phyloP scores from a whole-genome alignment of 1,284 basidiomycete genomes.

The Sphaerobolus stellatus region DNA sequence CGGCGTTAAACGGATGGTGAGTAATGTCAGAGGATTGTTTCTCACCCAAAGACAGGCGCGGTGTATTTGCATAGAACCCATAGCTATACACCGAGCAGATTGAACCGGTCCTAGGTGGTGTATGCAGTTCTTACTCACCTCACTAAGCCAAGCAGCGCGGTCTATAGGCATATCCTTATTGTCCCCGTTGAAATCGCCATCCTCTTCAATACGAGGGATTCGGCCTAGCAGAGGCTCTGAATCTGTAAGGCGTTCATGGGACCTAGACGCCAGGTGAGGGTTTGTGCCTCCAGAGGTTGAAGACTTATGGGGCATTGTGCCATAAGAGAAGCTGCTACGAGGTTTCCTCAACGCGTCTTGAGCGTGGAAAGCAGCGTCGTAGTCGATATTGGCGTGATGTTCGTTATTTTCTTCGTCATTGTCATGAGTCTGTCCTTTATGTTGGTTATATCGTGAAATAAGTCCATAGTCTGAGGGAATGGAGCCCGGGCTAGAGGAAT shows the following conservation, averaged over 20 bases:
- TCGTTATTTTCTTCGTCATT: background rate
- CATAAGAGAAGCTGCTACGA: background rate
- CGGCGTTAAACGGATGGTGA: background rate
- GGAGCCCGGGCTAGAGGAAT: slow-evolving; percentile 47
- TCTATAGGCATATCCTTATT: too few relatives aligned
- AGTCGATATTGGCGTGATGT: too few relatives aligned
- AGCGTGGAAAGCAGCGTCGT: too few relatives aligned
- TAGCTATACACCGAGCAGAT: background rate
- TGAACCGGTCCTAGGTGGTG: background rate
- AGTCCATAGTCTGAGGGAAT: slow-evolving; percentile 64
- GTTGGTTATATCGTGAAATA: slow-evolving; percentile 45
- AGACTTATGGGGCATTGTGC: background rate
- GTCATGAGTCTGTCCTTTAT: background rate
- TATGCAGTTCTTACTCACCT: background rate
- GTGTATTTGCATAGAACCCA: slow-evolving; percentile 17
- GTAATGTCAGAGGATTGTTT: background rate
- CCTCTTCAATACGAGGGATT: slow-evolving; percentile 7
- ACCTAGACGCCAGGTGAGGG: background rate
- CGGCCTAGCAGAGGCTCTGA: slow-evolving; percentile 6
- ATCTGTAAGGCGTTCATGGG: background rate
- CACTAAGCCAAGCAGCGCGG: background rate
- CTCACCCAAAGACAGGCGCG: slow-evolving; percentile 20
- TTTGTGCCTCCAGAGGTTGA: background rate
- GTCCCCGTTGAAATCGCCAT: background rate
- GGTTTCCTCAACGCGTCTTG: background rate